A percentile compares a stretch with the other conserved stretches of the same genome.
phyloP scores from a whole-genome alignment of 202 grass and related monocot species.

The Digitaria exilis region DNA sequence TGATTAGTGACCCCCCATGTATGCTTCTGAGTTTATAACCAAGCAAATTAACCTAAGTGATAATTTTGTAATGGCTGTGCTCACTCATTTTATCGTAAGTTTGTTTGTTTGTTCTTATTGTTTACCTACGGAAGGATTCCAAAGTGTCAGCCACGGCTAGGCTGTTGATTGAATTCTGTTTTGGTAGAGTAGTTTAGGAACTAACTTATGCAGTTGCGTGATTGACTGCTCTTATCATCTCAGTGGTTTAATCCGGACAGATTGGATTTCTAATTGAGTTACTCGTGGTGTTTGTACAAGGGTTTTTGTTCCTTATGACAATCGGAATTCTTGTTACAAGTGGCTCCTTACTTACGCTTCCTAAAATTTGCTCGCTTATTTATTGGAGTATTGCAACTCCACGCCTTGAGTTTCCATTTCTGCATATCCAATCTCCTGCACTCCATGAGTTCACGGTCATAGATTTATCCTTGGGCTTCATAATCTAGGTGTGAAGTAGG shows the following conservation, averaged over 20 bases:
- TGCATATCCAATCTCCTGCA: neutral
- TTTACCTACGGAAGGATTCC: constrained; percentile 22
- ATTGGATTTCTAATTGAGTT: too few species aligned
- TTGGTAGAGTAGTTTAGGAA: neutral
- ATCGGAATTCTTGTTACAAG: too few species aligned
- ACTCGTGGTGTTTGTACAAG: too few species aligned
- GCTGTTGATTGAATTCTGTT: neutral
- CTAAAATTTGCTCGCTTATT: too few species aligned
- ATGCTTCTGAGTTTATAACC: neutral
- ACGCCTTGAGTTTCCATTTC: neutral
- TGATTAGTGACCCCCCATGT: neutral
- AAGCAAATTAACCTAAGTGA: constrained; percentile 6
- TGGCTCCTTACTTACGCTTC: too few species aligned
- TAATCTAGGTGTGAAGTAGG: too few species aligned
- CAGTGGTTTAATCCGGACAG: too few species aligned
- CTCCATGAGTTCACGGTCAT: too few species aligned
- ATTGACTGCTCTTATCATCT: too few species aligned
- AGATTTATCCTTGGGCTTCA: too few species aligned
- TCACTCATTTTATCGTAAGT: constrained; percentile 4
- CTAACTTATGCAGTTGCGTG: too few species aligned
- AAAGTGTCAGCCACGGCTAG: neutral
- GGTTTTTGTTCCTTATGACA: too few species aligned
- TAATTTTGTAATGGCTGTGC: neutral
- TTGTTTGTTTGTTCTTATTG: constrained; percentile 23
- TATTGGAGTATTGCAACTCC: neutral